These are phyloP conservation scores for Mucor ambiguus DNA, from an alignment of 371 early-diverging fungal genomes.

Conservation along the genomic window DNA sequence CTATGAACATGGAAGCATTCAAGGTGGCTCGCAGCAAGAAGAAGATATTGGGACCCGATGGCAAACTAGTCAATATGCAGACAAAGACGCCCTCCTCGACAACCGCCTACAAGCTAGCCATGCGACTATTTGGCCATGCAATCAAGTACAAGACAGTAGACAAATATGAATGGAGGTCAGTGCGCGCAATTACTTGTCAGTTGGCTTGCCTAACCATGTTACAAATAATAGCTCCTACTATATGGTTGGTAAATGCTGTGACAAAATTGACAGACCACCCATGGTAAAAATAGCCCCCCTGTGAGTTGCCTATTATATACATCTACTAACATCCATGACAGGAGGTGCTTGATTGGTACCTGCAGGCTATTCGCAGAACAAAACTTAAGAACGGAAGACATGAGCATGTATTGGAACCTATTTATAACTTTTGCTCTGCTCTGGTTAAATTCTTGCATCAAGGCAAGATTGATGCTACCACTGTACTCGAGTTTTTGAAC, in stretches of 20 bases:
- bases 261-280: conserved; percentile 54
- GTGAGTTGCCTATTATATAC: conserved; percentile 4
- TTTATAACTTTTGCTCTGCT: conserved; percentile 58
- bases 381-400: conserved; percentile 50
- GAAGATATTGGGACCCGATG: conserved; percentile 14
- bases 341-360: conserved; percentile 51
- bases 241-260: conserved; percentile 67
- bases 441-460: conserved; percentile 55
- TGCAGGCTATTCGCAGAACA: conserved; percentile 42
- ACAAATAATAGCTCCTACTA: conserved; percentile 44
- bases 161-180: conserved; percentile 48
- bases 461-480: conserved; percentile 46
- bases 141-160: conserved; percentile 37
- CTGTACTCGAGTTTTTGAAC: conserved; percentile 5
- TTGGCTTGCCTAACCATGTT: background rate
- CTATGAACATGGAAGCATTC: conserved; percentile 68
- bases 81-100: conserved; percentile 21
- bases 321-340: conserved; percentile 13
- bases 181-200: background rate
- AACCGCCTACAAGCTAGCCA: conserved; percentile 50
- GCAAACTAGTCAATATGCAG: conserved; percentile 10
- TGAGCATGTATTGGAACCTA: conserved; percentile 62
- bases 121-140: conserved; percentile 38
- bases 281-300: conserved; percentile 25
- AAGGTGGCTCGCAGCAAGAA: conserved; percentile 6